Percentiles rank a stretch among this genome's conserved stretches.
These are phyloP conservation scores for Dillenia turbinata DNA, from an alignment of 164 flowering plant species.

Conservation along the genomic window DNA sequence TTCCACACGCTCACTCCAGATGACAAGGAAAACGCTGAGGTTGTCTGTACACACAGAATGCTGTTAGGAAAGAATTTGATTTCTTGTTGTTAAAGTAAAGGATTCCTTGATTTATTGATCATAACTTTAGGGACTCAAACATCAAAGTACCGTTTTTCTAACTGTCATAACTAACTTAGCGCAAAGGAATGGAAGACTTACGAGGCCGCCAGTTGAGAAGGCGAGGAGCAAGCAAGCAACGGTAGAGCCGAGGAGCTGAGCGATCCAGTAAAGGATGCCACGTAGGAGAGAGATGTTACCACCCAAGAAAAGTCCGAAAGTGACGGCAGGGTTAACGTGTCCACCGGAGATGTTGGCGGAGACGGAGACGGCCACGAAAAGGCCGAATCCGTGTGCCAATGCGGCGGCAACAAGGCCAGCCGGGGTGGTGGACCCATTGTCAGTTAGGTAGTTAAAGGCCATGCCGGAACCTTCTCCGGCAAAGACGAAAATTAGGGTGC, in stretches of 20 bases:
- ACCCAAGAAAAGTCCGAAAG: conserved; percentile 49
- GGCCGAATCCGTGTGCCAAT: conserved; percentile 39
- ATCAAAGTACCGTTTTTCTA: not conserved
- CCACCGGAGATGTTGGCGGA: conserved; percentile 57
- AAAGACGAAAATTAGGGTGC: conserved; percentile 46
- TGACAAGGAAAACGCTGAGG: conserved; percentile 26
- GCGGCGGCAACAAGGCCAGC: conserved; percentile 31
- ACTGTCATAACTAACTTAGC: conserved; percentile 1
- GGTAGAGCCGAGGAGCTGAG: conserved; percentile 43
- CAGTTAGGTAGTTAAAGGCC: conserved; percentile 39
- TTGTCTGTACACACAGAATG: conserved; percentile 8
- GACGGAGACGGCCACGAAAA: conserved; percentile 46
- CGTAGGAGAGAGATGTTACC: conserved; percentile 48
- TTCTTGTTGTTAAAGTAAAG: too few relatives aligned
- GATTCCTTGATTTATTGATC: too few relatives aligned
- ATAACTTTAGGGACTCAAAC: too few relatives aligned
- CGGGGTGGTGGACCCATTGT: conserved; percentile 21
- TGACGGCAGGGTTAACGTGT: conserved; percentile 59
- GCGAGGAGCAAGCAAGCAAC: conserved; percentile 43
- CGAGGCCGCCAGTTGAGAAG: conserved; percentile 33
- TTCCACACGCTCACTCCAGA: conserved; percentile 33
- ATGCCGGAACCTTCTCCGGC: conserved; percentile 54
- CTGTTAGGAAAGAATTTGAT: not conserved
- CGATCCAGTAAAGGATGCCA: conserved; percentile 44
- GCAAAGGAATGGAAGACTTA: not conserved